Evolutionary conservation across 2,329 filamentous ascomycete species (phyloP).

Genomic region (Diaporthe sp.): DNA sequence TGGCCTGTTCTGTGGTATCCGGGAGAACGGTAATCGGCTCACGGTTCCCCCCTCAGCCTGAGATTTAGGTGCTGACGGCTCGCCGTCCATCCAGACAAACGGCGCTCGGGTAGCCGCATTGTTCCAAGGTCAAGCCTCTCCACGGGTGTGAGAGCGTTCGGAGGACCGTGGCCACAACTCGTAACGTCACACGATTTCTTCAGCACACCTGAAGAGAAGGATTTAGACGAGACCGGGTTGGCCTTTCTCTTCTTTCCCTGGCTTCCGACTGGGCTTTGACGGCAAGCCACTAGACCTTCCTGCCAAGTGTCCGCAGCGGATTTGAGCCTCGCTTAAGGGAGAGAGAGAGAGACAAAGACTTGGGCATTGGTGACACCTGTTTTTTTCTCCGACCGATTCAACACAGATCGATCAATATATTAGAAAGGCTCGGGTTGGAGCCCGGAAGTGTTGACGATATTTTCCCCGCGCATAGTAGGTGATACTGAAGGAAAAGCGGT

Average conservation of each 20-base stretch:
- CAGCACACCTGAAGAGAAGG: not conserved
- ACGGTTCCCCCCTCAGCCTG: not conserved
- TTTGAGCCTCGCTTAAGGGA: slow-evolving; percentile 2
- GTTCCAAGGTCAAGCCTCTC: slow-evolving; percentile 4
- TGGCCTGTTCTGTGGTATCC: not conserved
- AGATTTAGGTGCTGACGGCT: not conserved
- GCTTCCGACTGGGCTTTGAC: not conserved
- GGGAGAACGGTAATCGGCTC: not conserved
- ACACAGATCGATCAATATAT: no score
- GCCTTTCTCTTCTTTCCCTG: not conserved
- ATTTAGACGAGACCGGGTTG: slow-evolving; percentile 5
- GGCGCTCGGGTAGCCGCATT: slow-evolving; percentile 21
- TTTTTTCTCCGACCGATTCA: slow-evolving; percentile 22
- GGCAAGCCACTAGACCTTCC: not conserved
- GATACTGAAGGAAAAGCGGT: not conserved
- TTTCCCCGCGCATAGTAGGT: no score
- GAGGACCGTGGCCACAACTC: not conserved
- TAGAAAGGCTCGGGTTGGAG: no score
- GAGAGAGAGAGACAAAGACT: slow-evolving; percentile 13
- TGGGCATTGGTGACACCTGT: slow-evolving; percentile 1
- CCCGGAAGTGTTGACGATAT: not conserved
- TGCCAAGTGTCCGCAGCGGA: slow-evolving; percentile 1
- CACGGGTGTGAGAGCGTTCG: not conserved
- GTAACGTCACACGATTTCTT: slow-evolving; percentile 24
- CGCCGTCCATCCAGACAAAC: not conserved